A percentile compares a stretch with the other conserved stretches of the same genome.
phyloP scores from a whole-genome alignment of 768 basidiomycete genomes.

The Mycena alexandri region DNA sequence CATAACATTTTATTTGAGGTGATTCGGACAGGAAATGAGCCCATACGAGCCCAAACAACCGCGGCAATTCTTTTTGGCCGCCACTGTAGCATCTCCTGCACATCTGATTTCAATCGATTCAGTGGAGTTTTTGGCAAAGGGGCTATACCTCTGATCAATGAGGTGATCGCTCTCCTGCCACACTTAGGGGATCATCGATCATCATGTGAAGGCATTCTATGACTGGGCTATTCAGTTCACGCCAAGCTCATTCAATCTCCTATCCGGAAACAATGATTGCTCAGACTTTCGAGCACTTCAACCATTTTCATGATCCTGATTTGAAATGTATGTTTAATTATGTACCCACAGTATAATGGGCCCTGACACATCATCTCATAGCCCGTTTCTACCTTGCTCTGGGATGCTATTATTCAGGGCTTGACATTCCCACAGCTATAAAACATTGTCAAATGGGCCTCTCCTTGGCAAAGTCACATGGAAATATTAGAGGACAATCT shows the following conservation, averaged over 20 bases:
- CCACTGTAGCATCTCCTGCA: not conserved
- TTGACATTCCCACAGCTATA: not conserved
- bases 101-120: not conserved
- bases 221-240: not conserved
- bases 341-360: no score
- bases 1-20: no score
- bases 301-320: not conserved
- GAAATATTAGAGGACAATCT: not conserved
- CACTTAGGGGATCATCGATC: not conserved
- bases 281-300: not conserved
- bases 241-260: not conserved
- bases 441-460: not conserved
- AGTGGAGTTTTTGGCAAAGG: not conserved
- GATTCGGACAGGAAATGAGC: no score
- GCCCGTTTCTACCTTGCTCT: not conserved
- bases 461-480: not conserved
- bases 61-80: no score
- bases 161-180: not conserved
- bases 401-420: not conserved
- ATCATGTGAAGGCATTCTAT: not conserved
- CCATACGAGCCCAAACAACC: no score
- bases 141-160: not conserved
- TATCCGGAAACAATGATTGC: not conserved
- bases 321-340: not conserved
- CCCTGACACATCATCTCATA: no score